These are phyloP conservation scores for Paracorniculantispora psalliotae DNA, from an alignment of 2,329 filamentous ascomycete genomes.

Conservation along the genomic window DNA sequence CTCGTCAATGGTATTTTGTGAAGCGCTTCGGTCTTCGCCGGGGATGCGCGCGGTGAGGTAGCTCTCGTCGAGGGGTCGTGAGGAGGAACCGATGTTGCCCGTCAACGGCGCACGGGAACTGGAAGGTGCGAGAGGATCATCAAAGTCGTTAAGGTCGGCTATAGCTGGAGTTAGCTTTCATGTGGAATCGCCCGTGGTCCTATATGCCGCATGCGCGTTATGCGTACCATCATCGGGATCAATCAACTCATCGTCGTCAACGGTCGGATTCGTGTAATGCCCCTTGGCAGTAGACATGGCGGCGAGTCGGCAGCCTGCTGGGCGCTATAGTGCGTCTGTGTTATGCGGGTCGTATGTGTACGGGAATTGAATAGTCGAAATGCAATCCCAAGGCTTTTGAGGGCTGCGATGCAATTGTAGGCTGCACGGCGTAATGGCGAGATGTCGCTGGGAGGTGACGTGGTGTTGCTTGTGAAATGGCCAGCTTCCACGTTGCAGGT, in stretches of 20 bases:
- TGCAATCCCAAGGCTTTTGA: too few relatives aligned
- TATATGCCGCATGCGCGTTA: not conserved
- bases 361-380: not conserved
- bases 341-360: not conserved
- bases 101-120: slow-evolving; percentile 75
- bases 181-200: not conserved
- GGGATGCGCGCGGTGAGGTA: slow-evolving; percentile 87
- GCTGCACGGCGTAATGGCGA: not conserved
- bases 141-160: slow-evolving; percentile 89
- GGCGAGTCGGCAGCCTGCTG: slow-evolving; percentile 18
- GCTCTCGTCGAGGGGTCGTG: slow-evolving; percentile 59
- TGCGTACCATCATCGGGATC: slow-evolving; percentile 70
- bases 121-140: slow-evolving; percentile 69
- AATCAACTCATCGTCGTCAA: slow-evolving; percentile 67
- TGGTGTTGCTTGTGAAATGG: slow-evolving; percentile 13
- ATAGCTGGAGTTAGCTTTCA: slow-evolving; percentile 18
- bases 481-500: slow-evolving; percentile 22
- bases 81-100: slow-evolving; percentile 71
- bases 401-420: not conserved
- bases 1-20: slow-evolving; percentile 93
- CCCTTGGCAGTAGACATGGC: slow-evolving; percentile 44
- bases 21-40: slow-evolving; percentile 85
- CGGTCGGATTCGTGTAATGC: slow-evolving; percentile 57
- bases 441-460: slow-evolving; percentile 11
- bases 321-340: not conserved